These are phyloP conservation scores for Physaria fendleri DNA, from an alignment of 345 rosid species.

Conservation along the genomic window DNA sequence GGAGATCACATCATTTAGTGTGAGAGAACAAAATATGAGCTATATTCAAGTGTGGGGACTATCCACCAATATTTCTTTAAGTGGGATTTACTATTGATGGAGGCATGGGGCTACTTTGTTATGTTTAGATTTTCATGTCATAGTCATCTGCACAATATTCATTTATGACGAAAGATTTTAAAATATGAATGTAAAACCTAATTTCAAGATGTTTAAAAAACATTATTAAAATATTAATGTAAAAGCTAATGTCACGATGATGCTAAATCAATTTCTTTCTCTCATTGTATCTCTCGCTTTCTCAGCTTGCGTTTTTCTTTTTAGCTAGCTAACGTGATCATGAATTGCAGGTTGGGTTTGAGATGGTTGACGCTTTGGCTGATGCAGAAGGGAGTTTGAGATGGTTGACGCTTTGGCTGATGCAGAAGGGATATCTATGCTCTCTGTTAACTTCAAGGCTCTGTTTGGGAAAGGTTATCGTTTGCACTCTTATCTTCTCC, in stretches of 20 bases:
- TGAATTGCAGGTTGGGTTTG: slow-evolving; percentile 72
- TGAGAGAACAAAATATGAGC: slow-evolving; percentile 6
- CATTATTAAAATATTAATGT: no score
- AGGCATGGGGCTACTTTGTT: slow-evolving; percentile 4
- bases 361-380: slow-evolving; percentile 82
- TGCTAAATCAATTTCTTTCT: no score
- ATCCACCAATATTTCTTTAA: no score
- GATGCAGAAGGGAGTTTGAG: slow-evolving; percentile 88
- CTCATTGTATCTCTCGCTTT: not conserved
- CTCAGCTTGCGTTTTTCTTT: not conserved
- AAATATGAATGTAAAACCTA: no score
- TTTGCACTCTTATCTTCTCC: not conserved
- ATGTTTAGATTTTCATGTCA: not conserved
- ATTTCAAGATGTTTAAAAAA: no score
- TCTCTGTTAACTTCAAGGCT: slow-evolving; percentile 56
- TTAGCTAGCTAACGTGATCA: not conserved
- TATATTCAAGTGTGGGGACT: slow-evolving; percentile 25
- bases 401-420: slow-evolving; percentile 84
- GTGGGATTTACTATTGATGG: no score
- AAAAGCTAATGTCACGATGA: no score
- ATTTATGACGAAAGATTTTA: no score
- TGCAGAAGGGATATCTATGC: slow-evolving; percentile 78
- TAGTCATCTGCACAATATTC: no score
- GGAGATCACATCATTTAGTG: slow-evolving; percentile 22
- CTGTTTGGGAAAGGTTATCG: slow-evolving; percentile 67